A percentile compares a stretch with the other conserved stretches of the same genome.
phyloP scores from a whole-genome alignment of 176 grass and related monocot species.

The Guadua angustifolia region DNA sequence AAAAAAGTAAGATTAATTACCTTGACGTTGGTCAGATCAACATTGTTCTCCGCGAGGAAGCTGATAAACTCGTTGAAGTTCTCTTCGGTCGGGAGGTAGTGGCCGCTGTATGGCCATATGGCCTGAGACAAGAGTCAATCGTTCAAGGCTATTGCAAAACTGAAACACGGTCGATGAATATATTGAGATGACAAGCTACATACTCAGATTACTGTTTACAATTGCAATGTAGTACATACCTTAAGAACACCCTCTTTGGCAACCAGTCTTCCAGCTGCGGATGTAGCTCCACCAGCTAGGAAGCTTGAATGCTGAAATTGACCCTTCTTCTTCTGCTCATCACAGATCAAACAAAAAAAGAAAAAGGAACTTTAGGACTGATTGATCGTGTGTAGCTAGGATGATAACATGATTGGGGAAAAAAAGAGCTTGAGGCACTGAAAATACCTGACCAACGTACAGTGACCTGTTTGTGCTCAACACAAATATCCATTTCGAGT shows the following conservation, averaged over 20 bases:
- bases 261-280: constrained; percentile 69
- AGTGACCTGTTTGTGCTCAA: constrained; percentile 71
- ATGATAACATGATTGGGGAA: too few species aligned
- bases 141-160: background rate
- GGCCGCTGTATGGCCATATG: constrained; percentile 84
- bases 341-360: background rate
- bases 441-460: constrained; percentile 62
- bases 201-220: background rate
- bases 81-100: constrained; percentile 80
- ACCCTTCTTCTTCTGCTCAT: constrained; percentile 72
- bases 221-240: constrained; percentile 26
- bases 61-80: constrained; percentile 74
- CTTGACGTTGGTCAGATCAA: constrained; percentile 73
- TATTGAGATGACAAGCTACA: background rate
- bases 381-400: background rate
- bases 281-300: constrained; percentile 64
- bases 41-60: constrained; percentile 66
- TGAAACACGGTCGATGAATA: background rate
- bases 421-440: background rate
- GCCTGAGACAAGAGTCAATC: constrained; percentile 40
- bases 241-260: constrained; percentile 60
- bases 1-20: constrained; percentile 22
- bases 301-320: constrained; percentile 84
- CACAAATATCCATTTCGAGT: constrained; percentile 87
- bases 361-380: background rate